Conservation (phyloP, 805 yeast genomes). For the Cyberlindnera maritima region DNA sequence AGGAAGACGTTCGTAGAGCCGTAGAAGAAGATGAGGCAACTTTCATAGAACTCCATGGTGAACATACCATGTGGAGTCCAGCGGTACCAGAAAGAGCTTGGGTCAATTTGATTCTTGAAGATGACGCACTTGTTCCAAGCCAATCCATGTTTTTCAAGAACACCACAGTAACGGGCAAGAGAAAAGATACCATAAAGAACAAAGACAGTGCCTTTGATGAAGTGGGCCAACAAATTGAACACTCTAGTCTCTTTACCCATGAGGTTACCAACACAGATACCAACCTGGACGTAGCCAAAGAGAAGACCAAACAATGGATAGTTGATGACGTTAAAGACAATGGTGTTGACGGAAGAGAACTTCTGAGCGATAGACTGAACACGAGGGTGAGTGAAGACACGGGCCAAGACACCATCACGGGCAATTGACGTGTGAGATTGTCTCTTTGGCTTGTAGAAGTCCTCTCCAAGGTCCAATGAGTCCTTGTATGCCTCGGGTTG, state of each 20-base stretch:
- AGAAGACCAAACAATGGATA: conserved; percentile 64
- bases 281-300: conserved; percentile 51
- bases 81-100: conserved; percentile 28
- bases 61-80: conserved; percentile 43
- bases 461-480: conserved; percentile 24
- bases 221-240: conserved; percentile 87
- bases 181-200: conserved; percentile 71
- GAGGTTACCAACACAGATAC: conserved; percentile 60
- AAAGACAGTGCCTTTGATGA: conserved; percentile 94
- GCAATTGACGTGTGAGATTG: conserved; percentile 11
- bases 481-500: conserved; percentile 26
- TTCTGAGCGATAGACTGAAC: conserved; percentile 24
- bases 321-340: conserved; percentile 51
- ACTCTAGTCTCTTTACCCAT: conserved; percentile 67
- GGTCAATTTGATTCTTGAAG: conserved; percentile 26
- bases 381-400: conserved; percentile 33
- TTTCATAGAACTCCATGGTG: conserved; percentile 85
- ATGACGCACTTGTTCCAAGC: conserved; percentile 73
- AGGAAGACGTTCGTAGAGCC: conserved; percentile 87
- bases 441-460: conserved; percentile 8
- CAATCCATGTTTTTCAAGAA: conserved; percentile 72
- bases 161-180: conserved; percentile 87
- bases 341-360: conserved; percentile 26
- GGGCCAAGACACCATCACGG: conserved; percentile 35
- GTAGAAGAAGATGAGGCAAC: conserved; percentile 76